Evolutionary conservation across 2,329 filamentous ascomycete genomes (phyloP), one percentile per base, ranked within the genome.

Genomic region (Bisporella sp.): DNA sequence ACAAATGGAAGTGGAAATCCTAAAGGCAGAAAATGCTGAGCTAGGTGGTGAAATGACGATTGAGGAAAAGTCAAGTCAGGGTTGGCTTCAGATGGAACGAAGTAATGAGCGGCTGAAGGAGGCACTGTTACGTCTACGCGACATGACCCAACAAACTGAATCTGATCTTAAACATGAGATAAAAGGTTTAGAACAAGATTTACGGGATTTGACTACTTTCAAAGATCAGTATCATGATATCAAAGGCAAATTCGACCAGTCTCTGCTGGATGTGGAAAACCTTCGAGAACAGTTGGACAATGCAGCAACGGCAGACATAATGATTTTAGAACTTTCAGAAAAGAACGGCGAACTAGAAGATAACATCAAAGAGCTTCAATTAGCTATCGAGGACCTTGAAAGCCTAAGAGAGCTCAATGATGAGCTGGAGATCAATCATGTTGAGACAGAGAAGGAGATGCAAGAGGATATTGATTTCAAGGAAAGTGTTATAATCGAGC

Each of bases 401-500:
- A 89, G 81, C 53, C 72, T 97, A 48, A 91, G 90, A 65, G 92
- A 99, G 64, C 82, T 97, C 59, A 95, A 89, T 60, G 91, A 97
- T 62, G 93, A 99, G 68, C 81, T 99, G 4, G 91, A 96, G 66
- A 80, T 89, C 60, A 96, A 96, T 64, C 91, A 96, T 63, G 81
- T 93, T 4, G 90, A 96, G 64, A 88, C 90, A 35, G 89, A 95
- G 66, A 95, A 92, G 67, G 91, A 97, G 65, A 80, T 99, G 69
- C 90, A 96, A 66, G 87, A 95, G 60, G 91, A 96, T 61, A 80
- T 97, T 49, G 91, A 96, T 64, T 87, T 89, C 69, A 89, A 87
- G 66, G 91, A 96, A 57, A 80, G 78, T 49, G 72, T 96, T 53
- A 87, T 96, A 56, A 76, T 81, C n/a, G 92, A 97, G 64, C 87